phyloP scores from a whole-genome alignment of 2,329 filamentous ascomycete genomes.

The Fusarium sp. region DNA sequence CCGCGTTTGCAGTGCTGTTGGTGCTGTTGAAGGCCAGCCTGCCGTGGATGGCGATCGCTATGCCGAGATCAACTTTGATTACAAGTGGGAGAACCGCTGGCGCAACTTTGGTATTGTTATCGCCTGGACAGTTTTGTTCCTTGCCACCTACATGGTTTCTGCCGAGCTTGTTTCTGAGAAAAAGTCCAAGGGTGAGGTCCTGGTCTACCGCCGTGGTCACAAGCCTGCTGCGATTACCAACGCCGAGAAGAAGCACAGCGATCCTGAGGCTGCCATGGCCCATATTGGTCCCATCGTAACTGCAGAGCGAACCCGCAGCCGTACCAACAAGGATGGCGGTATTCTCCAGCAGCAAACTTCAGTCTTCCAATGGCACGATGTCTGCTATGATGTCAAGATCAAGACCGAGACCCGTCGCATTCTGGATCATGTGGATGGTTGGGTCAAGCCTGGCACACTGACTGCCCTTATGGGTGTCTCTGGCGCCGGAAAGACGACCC shows the following conservation, averaged over 20 bases:
- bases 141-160: conserved; percentile 73
- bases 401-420: conserved; percentile 83
- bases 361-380: conserved; percentile 88
- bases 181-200: conserved; percentile 83
- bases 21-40: conserved; percentile 61
- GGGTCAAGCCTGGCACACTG: conserved; percentile 92
- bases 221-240: conserved; percentile 70
- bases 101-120: conserved; percentile 80
- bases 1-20: conserved; percentile 64
- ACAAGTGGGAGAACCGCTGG: conserved; percentile 75
- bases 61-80: conserved; percentile 63
- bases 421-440: conserved; percentile 89
- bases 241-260: conserved; percentile 75
- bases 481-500: conserved; percentile 94
- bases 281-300: conserved; percentile 66
- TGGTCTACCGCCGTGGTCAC: conserved; percentile 82
- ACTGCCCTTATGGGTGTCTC: conserved; percentile 94
- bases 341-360: conserved; percentile 74
- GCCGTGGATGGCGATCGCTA: conserved; percentile 65
- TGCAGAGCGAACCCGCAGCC: conserved; percentile 57
- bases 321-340: conserved; percentile 59
- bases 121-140: conserved; percentile 75
- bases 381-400: conserved; percentile 85
- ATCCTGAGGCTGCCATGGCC: conserved; percentile 68
- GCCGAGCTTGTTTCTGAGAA: conserved; percentile 77